Evolutionary conservation across 176 grass and related monocot species (phyloP), one percentile per base, ranked within the genome.

Genomic region (Oryza meridionalis): DNA sequence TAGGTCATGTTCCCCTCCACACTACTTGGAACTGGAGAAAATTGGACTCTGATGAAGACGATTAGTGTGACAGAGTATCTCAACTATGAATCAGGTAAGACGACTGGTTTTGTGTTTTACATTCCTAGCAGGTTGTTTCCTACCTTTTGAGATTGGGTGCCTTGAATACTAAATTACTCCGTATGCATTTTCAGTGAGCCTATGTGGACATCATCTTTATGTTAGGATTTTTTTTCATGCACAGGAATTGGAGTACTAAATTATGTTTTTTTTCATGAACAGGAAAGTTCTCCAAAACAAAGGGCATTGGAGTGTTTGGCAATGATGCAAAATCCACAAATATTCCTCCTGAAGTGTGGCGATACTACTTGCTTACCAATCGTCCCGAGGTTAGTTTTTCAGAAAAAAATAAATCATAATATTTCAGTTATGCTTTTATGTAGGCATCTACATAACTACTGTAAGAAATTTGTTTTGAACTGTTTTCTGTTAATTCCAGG

Each of bases 41-140:
- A 82, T 59, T 97, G 90, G 94, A 97, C 90, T 61, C 69, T 97
- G 64, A 88, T 92, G 88, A 97, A 97, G 77, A 89, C 83, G 71
- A 92, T 97, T 68, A 97, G 94, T 77, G 94, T 85, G 19, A 94
- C 94, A 0, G 92, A 97, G 82, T 94, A 97, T 83, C 85, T 97
- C 35, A 97, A 90, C 49, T 97, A 92, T 42, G 94, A 97, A 94
- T 44, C 94, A 73, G 92, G 94, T 97, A 78, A 31, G 9, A 16
- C 19, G 46, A 59, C 33, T 81, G 55, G 15, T 67, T 42, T 77
- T 58, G 7, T 70, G 4, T 44, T 85, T 75, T 73, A 1, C 12
- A 72, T 75, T 84, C 31, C 16, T 27, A 12, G 16, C 53, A 65
- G 33, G 26, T 33, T 35, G 0, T 35, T 0, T 73, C 44, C 31